Percentiles rank a stretch among this genome's conserved stretches.
These are phyloP conservation scores for Cutaneotrichosporon cavernicola DNA, from an alignment of 1,284 basidiomycete genomes.

Conservation along the genomic window DNA sequence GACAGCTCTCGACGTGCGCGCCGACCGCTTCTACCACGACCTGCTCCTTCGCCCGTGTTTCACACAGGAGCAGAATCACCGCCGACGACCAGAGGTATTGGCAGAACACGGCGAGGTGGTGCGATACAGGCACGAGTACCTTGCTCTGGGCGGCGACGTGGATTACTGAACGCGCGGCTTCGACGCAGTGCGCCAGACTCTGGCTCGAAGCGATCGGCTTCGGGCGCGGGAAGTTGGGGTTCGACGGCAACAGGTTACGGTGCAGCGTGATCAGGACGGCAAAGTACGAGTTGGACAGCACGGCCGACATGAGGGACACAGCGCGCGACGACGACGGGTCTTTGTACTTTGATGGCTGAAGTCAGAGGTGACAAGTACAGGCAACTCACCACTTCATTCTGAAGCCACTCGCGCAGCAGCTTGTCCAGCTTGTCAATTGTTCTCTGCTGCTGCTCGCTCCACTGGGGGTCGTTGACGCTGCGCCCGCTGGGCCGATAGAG, in stretches of 20 bases:
- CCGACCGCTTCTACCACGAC: constrained; percentile 69
- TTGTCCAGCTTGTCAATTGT: constrained; percentile 73
- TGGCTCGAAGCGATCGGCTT: constrained; percentile 46
- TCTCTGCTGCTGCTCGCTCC: constrained; percentile 67
- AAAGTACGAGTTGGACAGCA: constrained; percentile 84
- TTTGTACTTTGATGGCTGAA: constrained; percentile 65
- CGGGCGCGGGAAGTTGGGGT: constrained; percentile 46
- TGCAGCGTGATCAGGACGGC: constrained; percentile 82
- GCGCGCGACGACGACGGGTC: constrained; percentile 39
- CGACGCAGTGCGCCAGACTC: constrained; percentile 46
- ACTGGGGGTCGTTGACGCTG: constrained; percentile 61
- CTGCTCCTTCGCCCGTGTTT: constrained; percentile 73
- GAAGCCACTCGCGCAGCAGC: constrained; percentile 75
- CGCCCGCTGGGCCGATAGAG: constrained; percentile 45
- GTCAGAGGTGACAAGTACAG: background rate
- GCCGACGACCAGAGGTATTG: constrained; percentile 87
- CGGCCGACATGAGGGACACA: constrained; percentile 66
- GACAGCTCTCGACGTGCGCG: constrained; percentile 73
- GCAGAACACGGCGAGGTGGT: constrained; percentile 85
- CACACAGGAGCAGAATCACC: constrained; percentile 79
- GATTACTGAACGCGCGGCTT: constrained; percentile 57
- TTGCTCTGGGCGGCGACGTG: constrained; percentile 79
- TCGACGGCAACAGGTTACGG: constrained; percentile 69
- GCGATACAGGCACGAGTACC: constrained; percentile 77
- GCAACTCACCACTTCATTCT: constrained; percentile 56